Conservation (phyloP, 352 stramenopile species). For the Peronospora belbahrii region DNA sequence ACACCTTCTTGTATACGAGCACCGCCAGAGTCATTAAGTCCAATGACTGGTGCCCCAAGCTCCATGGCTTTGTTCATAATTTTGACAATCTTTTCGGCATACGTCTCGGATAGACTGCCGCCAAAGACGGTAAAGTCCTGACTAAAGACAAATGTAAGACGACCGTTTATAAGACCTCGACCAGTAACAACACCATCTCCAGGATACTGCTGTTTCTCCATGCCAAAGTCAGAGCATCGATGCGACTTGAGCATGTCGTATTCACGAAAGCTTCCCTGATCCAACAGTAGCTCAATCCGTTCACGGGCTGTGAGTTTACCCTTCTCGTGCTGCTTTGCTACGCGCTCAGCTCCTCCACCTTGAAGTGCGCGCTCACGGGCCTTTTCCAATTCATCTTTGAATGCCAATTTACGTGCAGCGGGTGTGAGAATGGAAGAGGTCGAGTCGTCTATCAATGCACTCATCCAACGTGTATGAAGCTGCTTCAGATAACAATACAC, state of each 20-base stretch:
- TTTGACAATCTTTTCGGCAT: constrained; percentile 98
- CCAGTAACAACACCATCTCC: constrained; percentile 95
- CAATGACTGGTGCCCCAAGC: constrained; percentile 94
- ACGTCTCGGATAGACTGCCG: constrained; percentile 92
- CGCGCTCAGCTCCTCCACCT: constrained; percentile 80
- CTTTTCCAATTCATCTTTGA: constrained; percentile 65
- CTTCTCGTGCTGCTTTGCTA: constrained; percentile 90
- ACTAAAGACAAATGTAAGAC: constrained; percentile 94
- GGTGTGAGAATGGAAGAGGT: constrained; percentile 36
- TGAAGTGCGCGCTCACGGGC: constrained; percentile 67
- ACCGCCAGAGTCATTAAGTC: constrained; percentile 96
- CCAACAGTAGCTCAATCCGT: constrained; percentile 92
- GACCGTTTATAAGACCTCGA: constrained; percentile 92
- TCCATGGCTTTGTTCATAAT: constrained; percentile 97
- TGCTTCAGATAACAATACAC: constrained; percentile 2
- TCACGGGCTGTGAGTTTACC: constrained; percentile 97
- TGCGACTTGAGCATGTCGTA: constrained; percentile 95
- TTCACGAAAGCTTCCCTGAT: constrained; percentile 93
- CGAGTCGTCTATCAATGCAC: constrained; percentile 23
- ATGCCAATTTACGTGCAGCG: constrained; percentile 56
- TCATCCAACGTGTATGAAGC: constrained; percentile 36
- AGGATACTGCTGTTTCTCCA: constrained; percentile 87
- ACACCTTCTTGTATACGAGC: constrained; percentile 98
- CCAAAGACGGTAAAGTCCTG: constrained; percentile 98
- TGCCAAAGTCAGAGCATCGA: constrained; percentile 96